Percentiles rank a stretch among this genome's conserved stretches.
Evolutionary conservation across 306 rosid genomes (phyloP).

Genomic region (Vicia sativa): DNA sequence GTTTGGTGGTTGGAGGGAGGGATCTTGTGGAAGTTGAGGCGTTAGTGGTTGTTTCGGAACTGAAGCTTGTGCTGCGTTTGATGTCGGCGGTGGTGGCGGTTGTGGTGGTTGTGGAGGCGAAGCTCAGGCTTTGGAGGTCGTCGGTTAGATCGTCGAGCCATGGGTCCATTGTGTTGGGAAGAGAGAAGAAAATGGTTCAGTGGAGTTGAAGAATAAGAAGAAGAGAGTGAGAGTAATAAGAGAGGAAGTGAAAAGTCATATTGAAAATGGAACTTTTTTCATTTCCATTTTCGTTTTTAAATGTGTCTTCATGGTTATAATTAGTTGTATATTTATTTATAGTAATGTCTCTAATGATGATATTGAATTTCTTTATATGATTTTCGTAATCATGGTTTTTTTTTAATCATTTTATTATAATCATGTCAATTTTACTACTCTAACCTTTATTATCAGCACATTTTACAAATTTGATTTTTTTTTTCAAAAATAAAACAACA

Average conservation of each 20-base stretch:
- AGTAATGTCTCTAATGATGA: neutral
- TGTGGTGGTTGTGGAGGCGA: conserved; percentile 69
- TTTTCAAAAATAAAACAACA: no score
- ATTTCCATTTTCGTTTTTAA: neutral
- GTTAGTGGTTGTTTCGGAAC: conserved; percentile 69
- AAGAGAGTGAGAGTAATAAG: conserved; percentile 7
- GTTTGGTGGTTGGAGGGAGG: conserved; percentile 40
- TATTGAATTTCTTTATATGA: neutral
- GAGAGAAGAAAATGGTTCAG: conserved; percentile 4
- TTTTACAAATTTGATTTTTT: no score
- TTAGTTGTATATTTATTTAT: neutral
- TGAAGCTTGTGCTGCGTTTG: conserved; percentile 75
- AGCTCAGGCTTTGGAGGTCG: conserved; percentile 78
- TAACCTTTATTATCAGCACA: no score
- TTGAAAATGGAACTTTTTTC: conserved; percentile 5
- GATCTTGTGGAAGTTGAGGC: conserved; percentile 53
- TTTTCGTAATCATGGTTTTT: neutral
- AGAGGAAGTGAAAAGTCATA: neutral
- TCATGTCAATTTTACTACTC: no score
- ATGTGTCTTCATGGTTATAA: neutral
- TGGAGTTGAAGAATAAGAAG: neutral
- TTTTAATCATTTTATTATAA: no score
- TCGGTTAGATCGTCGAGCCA: conserved; percentile 75
- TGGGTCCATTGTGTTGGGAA: conserved; percentile 62
- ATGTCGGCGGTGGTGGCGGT: conserved; percentile 47